A percentile compares a stretch with the other conserved stretches of the same genome.
Conservation (phyloP, 2,329 filamentous ascomycete genomes). For the Epichloe festucae region DNA sequence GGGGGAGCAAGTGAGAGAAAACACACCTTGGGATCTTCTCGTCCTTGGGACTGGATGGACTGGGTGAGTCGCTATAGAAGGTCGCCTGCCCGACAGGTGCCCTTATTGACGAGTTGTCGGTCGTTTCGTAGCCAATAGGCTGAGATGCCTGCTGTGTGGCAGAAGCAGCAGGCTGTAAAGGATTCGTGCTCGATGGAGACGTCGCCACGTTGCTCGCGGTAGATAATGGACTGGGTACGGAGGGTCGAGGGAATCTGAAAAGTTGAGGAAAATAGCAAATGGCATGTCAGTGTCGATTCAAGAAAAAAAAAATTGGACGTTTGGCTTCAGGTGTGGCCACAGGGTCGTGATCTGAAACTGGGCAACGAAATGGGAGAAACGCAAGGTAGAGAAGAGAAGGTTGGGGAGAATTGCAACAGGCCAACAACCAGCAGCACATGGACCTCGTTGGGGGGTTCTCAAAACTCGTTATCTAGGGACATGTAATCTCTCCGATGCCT, state of each 20-base stretch:
- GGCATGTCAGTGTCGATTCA: background rate
- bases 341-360: background rate
- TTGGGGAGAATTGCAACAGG: background rate
- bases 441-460: background rate
- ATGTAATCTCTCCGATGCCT: background rate
- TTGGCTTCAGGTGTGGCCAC: background rate
- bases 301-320: background rate
- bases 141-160: constrained; percentile 13
- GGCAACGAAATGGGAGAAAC: background rate
- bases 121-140: constrained; percentile 7
- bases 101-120: constrained; percentile 3
- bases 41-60: constrained; percentile 20
- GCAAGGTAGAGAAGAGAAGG: background rate
- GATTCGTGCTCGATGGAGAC: constrained; percentile 29
- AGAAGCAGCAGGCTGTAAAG: constrained; percentile 13
- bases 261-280: background rate
- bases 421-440: background rate
- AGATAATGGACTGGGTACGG: constrained; percentile 37
- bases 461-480: too few species aligned
- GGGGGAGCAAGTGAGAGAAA: too few species aligned
- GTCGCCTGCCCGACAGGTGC: constrained; percentile 15
- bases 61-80: constrained; percentile 25
- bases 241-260: constrained; percentile 34
- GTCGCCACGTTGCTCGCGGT: constrained; percentile 30
- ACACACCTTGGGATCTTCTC: constrained; percentile 21